Base-by-base conservation (phyloP, 1,284 basidiomycete genomes). In the Trichosporon sp. region DNA sequence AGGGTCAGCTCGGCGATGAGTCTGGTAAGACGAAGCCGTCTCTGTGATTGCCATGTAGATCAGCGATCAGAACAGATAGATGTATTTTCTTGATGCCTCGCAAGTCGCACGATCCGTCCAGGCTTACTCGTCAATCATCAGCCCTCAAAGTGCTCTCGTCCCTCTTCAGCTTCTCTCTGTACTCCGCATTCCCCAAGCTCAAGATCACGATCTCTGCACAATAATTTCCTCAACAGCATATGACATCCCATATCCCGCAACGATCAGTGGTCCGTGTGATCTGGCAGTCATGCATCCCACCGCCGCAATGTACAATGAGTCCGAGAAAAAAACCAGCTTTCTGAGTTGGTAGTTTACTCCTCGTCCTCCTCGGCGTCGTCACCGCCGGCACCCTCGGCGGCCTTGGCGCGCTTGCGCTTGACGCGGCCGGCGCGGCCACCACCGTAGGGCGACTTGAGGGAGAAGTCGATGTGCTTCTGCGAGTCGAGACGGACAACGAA, bases 401-500 rank as follows among this genome's bases (percentile, higher is more conserved):
- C 93, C 77, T 90, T 90, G 78, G 92, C 92, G 81, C 96, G 94
- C 94, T 98, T 98, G 86, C 97, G 91, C 92, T 99, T 98, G 84
- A 98, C 95, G 84, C 97, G 96, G 81, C 97, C 96, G 76, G 96
- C 88, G 78, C 96, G 93, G 79, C 92, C 96, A 84, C 96, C 96
- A 84, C 96, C 97, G 85, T 96, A 98, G 70, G 96, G 96, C 78
- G 94, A 97, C 76, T 92, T 98, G 82, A 97, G 91, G 61, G 96
- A 92, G 84, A 98, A 98, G 90, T 99, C 96, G 85, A 99, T 96
- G 90, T 99, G 96, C 85, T 95, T 96, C 90, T 96, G 93, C 74
- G 92, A 94, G 88, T 95, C 93, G 81, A 96, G 91, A 86, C 93
- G 94, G 80, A 99, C 97, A 82, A 98, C 93, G 85, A 99, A 99